phyloP scores from a whole-genome alignment of 2,329 filamentous ascomycete genomes.

The Parasarocladium wereldwijsianum region DNA sequence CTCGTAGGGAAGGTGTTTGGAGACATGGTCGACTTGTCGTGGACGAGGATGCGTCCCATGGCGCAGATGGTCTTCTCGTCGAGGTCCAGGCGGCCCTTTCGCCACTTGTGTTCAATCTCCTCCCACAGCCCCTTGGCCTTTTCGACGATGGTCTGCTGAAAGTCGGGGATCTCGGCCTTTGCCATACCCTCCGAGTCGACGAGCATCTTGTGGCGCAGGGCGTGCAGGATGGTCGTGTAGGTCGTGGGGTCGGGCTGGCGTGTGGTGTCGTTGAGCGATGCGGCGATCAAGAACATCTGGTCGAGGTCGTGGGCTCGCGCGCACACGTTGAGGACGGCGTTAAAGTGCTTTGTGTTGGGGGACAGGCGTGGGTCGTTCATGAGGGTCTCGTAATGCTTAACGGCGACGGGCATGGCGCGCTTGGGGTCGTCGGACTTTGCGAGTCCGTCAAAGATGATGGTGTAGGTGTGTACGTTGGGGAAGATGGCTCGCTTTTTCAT shows the following conservation, averaged over 20 bases:
- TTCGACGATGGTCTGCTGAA: constrained; percentile 33
- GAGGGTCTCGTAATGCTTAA: constrained; percentile 67
- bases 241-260: constrained; percentile 54
- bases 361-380: constrained; percentile 45
- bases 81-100: constrained; percentile 49
- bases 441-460: constrained; percentile 66
- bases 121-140: constrained; percentile 68
- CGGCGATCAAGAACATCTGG: constrained; percentile 60
- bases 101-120: constrained; percentile 67
- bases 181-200: constrained; percentile 13
- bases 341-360: constrained; percentile 70
- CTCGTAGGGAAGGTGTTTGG: constrained; percentile 37
- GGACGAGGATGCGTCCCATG: constrained; percentile 69
- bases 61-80: constrained; percentile 68
- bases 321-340: constrained; percentile 77
- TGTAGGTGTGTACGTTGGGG: constrained; percentile 74
- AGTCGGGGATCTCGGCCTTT: constrained; percentile 16
- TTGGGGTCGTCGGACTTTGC: constrained; percentile 42
- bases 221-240: constrained; percentile 73
- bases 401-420: constrained; percentile 50
- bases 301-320: constrained; percentile 62
- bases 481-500: constrained; percentile 89
- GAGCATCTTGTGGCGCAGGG: constrained; percentile 35
- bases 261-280: constrained; percentile 51
- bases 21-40: no score